phyloP scores from a whole-genome alignment of 345 rosid genomes.

The Nephelium lappaceum region DNA sequence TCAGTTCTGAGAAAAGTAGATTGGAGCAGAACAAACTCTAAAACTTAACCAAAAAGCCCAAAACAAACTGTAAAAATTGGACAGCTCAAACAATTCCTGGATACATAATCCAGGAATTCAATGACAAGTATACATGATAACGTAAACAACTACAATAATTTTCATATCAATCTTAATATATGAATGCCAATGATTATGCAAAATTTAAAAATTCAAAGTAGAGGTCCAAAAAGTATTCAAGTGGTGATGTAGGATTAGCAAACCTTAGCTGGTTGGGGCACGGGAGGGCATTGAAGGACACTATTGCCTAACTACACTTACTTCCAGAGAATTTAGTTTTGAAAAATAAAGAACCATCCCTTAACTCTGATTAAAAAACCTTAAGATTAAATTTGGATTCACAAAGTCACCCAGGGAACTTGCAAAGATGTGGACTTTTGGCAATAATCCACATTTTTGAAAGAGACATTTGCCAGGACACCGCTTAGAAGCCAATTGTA shows the following conservation, averaged over 20 bases:
- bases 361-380: neutral
- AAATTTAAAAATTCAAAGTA: neutral
- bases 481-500: neutral
- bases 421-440: neutral
- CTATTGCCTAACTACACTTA: neutral
- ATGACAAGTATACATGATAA: neutral
- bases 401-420: neutral
- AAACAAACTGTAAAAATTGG: neutral
- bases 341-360: neutral
- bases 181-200: neutral
- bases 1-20: neutral
- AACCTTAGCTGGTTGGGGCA: neutral
- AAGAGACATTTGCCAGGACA: neutral
- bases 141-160: too few species aligned
- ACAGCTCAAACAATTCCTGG: neutral
- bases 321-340: neutral
- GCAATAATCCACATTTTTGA: neutral
- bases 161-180: neutral
- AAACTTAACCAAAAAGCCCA: too few species aligned
- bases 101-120: neutral
- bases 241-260: neutral
- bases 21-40: neutral
- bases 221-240: neutral
- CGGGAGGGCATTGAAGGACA: neutral
- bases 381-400: neutral